Base-by-base conservation (phyloP, 2,329 filamentous ascomycete genomes). In the Colletotrichum musae region DNA sequence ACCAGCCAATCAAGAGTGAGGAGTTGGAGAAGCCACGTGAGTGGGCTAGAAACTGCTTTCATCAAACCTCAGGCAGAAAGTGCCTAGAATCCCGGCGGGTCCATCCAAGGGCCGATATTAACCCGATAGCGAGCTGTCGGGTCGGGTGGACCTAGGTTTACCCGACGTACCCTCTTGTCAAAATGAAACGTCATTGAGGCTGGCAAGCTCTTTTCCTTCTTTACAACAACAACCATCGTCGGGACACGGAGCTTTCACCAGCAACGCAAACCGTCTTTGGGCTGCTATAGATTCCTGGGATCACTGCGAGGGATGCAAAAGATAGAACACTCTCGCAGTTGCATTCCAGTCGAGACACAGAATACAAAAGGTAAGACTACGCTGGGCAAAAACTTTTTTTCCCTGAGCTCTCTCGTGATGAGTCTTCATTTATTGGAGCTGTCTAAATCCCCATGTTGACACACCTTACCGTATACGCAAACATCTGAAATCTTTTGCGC, bases 391-490 rank as follows among this genome's bases (percentile, higher is more conserved):
- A 18, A 50, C 24, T 45, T 16, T 18, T 15, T 43, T 53, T 18
- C 32, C 24, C 48, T 41, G 47, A 60, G 53, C 64, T 60, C 50
- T 69, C 48, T 39, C 56, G 62, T 87, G 85, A 87, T 86, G 84
- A 83, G 74, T 63, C 53, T 73, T 76, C 72, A 76, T 78, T 84
- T 92, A 93, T 93, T 93, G 91, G 91, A 93, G 91, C 91, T 93
- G 91, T 93, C 91, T 90, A 82, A 87, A 81, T 88, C 84, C 79
- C 79, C 78, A 82, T 91, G 89, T 85, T 87, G 91, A 93, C 84
- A 85, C 83, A 78, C 76, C 80, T 81, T 85, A 82, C 82, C 80
- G 80, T 78, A 87, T 90, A 91, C 88, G 88, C 86, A 83, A 87
- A 81, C 79, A 72, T 77, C 78, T 77, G 77, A 75, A 36, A 36